Percentiles rank a stretch among this genome's conserved stretches.
phyloP scores from a whole-genome alignment of 2,329 filamentous ascomycete species.

The Pseudopithomyces chartarum region DNA sequence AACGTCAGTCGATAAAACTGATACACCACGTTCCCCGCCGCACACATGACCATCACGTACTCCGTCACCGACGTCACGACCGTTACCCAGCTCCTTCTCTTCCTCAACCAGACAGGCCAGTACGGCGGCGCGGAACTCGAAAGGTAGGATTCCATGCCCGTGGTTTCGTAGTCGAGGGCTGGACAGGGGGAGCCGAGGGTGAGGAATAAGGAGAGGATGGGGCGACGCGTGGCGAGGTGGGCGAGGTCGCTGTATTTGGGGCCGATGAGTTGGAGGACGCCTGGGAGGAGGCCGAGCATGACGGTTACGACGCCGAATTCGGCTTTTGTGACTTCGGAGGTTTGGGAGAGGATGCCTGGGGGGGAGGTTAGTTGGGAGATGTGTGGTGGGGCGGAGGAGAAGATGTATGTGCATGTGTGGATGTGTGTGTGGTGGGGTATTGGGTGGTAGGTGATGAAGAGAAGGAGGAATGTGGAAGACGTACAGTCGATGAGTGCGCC shows the following conservation, averaged over 20 bases:
- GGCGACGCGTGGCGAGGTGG: background rate
- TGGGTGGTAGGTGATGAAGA: too few relatives aligned
- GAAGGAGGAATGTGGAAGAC: background rate
- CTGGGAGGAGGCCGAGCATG: constrained; percentile 2
- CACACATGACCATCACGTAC: background rate
- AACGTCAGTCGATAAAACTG: background rate
- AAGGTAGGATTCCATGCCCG: background rate
- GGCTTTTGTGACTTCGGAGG: background rate
- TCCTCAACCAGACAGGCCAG: background rate
- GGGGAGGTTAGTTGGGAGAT: background rate
- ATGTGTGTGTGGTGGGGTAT: too few relatives aligned
- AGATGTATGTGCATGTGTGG: background rate
- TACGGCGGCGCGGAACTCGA: background rate
- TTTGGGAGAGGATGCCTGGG: background rate
- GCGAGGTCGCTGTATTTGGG: background rate
- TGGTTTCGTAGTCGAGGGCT: background rate
- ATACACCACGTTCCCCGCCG: background rate
- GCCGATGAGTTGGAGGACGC: background rate
- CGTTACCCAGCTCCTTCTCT: background rate
- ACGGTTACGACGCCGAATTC: constrained; percentile 3
- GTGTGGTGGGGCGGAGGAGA: too few relatives aligned
- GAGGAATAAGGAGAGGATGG: background rate
- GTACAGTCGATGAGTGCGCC: background rate
- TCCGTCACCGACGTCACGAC: background rate
- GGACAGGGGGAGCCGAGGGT: background rate